Evolutionary conservation across 2,329 filamentous ascomycete species (phyloP).

Genomic region (Neofusicoccum parvum): DNA sequence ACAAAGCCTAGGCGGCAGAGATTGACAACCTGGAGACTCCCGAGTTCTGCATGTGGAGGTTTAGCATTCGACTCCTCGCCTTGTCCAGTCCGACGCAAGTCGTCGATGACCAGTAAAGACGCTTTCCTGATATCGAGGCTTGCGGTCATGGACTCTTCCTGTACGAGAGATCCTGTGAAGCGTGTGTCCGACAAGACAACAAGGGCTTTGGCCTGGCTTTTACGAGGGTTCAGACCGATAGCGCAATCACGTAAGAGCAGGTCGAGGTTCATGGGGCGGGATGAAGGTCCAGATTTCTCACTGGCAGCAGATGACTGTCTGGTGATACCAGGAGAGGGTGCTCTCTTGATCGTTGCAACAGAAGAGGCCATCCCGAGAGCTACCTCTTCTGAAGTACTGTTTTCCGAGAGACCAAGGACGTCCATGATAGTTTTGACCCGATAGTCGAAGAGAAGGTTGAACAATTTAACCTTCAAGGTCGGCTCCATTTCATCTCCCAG

Average conservation of each 20-base stretch:
- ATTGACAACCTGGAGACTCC: slow-evolving; percentile 50
- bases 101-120: slow-evolving; percentile 80
- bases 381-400: slow-evolving; percentile 66
- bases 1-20: slow-evolving; percentile 73
- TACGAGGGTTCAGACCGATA: slow-evolving; percentile 80
- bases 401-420: slow-evolving; percentile 69
- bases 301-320: slow-evolving; percentile 34
- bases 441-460: slow-evolving; percentile 86
- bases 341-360: slow-evolving; percentile 73
- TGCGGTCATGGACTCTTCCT: slow-evolving; percentile 60
- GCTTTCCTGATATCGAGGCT: slow-evolving; percentile 74
- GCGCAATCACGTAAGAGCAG: slow-evolving; percentile 80
- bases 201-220: slow-evolving; percentile 72
- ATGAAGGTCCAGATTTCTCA: slow-evolving; percentile 25
- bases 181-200: slow-evolving; percentile 78
- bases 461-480: slow-evolving; percentile 82
- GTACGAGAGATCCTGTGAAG: slow-evolving; percentile 54
- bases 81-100: slow-evolving; percentile 55
- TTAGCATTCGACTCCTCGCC: slow-evolving; percentile 22
- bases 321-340: slow-evolving; percentile 53
- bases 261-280: slow-evolving; percentile 62
- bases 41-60: slow-evolving; percentile 16
- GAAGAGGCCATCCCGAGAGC: slow-evolving; percentile 77
- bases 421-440: slow-evolving; percentile 82
- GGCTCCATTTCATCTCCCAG: slow-evolving; percentile 95